A percentile compares a stretch with the other conserved stretches of the same genome.
Evolutionary conservation across 805 yeast genomes (phyloP).

Genomic region (Candida loeiensis): DNA sequence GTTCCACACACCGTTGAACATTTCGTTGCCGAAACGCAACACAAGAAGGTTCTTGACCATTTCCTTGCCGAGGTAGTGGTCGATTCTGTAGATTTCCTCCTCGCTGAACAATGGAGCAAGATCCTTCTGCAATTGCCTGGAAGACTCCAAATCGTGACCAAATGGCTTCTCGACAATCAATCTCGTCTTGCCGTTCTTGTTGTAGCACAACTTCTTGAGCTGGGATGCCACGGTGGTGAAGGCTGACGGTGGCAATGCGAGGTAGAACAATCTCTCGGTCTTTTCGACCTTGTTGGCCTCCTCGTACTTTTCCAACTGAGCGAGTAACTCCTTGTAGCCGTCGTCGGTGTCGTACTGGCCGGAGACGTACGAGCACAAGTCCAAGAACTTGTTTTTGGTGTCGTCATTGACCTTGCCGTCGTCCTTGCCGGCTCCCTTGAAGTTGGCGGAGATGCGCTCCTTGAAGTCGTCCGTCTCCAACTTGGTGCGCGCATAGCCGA

Average conservation of each 20-base stretch:
- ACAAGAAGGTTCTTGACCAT: conserved; percentile 92
- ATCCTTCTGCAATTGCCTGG: conserved; percentile 70
- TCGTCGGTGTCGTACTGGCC: conserved; percentile 80
- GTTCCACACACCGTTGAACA: conserved; percentile 88
- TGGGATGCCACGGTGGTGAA: conserved; percentile 76
- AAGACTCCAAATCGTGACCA: conserved; percentile 82
- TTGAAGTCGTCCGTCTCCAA: conserved; percentile 65
- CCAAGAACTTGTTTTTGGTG: conserved; percentile 60
- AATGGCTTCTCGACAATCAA: conserved; percentile 95
- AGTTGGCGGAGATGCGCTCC: conserved; percentile 58
- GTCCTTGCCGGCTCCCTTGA: conserved; percentile 44
- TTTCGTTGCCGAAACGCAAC: conserved; percentile 85
- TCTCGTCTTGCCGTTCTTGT: conserved; percentile 63
- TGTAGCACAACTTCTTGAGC: conserved; percentile 66
- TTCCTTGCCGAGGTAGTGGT: conserved; percentile 96
- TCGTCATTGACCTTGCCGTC: conserved; percentile 36
- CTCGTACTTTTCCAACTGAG: conserved; percentile 60
- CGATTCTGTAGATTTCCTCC: conserved; percentile 91
- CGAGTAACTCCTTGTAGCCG: conserved; percentile 61
- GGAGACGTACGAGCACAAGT: conserved; percentile 60
- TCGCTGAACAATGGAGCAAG: conserved; percentile 86
- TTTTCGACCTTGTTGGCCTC: conserved; percentile 36
- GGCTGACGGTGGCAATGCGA: conserved; percentile 93
- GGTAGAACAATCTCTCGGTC: conserved; percentile 81
- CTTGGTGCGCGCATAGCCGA: conserved; percentile 90